Conservation (phyloP, 331 rosid species). For the Acacia concinna region DNA sequence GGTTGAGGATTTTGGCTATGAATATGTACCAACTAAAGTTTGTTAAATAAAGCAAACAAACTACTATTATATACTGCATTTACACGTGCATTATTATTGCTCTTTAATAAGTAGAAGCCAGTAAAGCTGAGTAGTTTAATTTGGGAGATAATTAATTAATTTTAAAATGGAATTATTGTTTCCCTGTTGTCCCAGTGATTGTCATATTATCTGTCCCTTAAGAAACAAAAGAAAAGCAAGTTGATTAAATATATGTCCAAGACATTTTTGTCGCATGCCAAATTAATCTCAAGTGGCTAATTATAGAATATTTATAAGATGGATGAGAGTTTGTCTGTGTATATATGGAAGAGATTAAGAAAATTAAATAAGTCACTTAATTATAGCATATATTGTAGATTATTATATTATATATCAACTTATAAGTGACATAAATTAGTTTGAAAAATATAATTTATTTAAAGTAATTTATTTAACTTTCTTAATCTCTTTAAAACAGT, state of each 20-base stretch:
- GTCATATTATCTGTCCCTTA: constrained; percentile 45
- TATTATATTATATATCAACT: too few species aligned
- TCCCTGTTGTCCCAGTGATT: constrained; percentile 32
- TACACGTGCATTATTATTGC: constrained; percentile 26
- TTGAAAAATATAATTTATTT: too few species aligned
- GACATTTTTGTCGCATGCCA: constrained; percentile 36
- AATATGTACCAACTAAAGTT: constrained; percentile 4
- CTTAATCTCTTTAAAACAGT: too few species aligned
- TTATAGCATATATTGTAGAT: too few species aligned
- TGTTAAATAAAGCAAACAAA: constrained; percentile 12
- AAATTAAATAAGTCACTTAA: too few species aligned
- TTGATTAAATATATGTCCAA: constrained; percentile 25
- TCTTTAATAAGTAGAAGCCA: constrained; percentile 21
- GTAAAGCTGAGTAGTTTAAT: neutral
- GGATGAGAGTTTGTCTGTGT: neutral
- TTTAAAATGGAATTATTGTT: constrained; percentile 26
- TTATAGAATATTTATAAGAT: neutral
- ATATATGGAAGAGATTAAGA: too few species aligned
- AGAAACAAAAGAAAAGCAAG: constrained; percentile 8
- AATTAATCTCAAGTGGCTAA: constrained; percentile 31
- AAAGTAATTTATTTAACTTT: too few species aligned
- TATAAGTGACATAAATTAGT: too few species aligned
- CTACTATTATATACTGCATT: neutral
- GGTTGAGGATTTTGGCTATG: constrained; percentile 9
- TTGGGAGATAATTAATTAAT: constrained; percentile 11